phyloP scores from a whole-genome alignment of 2,329 filamentous ascomycete genomes.

The Verticillium klebahnii region DNA sequence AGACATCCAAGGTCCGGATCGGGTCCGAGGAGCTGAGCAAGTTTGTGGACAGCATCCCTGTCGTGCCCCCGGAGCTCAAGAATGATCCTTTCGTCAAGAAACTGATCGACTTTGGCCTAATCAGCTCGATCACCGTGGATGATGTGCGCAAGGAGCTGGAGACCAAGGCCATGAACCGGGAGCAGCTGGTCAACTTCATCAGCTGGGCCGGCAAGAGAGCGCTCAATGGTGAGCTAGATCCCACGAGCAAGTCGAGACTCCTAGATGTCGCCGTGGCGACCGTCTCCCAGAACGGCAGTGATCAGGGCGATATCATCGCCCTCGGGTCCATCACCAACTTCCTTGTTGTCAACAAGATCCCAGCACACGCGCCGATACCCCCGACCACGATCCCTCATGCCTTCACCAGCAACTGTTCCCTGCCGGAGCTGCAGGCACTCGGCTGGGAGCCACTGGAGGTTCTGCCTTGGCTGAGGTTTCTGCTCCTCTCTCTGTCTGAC shows the following conservation, averaged over 20 bases:
- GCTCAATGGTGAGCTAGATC: conserved; percentile 66
- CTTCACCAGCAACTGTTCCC: conserved; percentile 68
- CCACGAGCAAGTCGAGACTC: conserved; percentile 60
- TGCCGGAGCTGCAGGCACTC: conserved; percentile 68
- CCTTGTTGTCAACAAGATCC: conserved; percentile 72
- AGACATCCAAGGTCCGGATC: conserved; percentile 78
- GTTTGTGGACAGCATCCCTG: conserved; percentile 86
- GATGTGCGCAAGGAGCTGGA: conserved; percentile 84
- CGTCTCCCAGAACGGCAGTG: conserved; percentile 51
- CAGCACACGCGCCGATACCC: conserved; percentile 75
- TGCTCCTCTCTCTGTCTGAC: conserved; percentile 64
- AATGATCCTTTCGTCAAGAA: conserved; percentile 73
- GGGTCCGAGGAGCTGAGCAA: conserved; percentile 58
- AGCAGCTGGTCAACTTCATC: conserved; percentile 78
- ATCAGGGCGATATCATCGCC: conserved; percentile 67
- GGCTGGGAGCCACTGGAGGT: conserved; percentile 85
- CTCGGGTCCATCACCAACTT: conserved; percentile 73
- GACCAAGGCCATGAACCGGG: conserved; percentile 71
- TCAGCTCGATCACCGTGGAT: conserved; percentile 80
- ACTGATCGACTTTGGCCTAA: conserved; percentile 76
- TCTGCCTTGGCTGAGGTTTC: conserved; percentile 77
- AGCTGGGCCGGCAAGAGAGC: conserved; percentile 77
- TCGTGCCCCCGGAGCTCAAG: conserved; percentile 73
- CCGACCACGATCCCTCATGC: conserved; percentile 77
- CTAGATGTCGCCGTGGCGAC: conserved; percentile 78